Percentiles rank a stretch among this genome's conserved stretches.
These are phyloP conservation scores for Mycena rebaudengoi DNA, from an alignment of 768 basidiomycete genomes.

Conservation along the genomic window DNA sequence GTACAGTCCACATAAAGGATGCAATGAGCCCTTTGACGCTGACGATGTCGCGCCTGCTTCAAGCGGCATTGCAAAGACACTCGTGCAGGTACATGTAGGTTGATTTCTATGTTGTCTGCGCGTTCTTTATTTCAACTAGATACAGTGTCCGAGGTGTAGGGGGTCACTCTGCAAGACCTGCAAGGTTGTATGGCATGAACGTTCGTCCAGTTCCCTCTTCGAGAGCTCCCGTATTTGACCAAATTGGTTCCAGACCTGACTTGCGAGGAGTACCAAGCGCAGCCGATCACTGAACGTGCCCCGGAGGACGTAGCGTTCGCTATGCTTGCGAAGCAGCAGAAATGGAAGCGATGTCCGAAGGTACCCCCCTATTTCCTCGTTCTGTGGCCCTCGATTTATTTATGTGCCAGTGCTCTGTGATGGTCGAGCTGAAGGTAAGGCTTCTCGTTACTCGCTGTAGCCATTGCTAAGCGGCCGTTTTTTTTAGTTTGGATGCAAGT, in stretches of 20 bases:
- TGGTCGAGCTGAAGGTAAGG: background rate
- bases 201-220: background rate
- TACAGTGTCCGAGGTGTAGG: conserved; percentile 28
- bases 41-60: conserved; percentile 19
- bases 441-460: background rate
- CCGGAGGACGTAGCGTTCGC: background rate
- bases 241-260: conserved; percentile 9
- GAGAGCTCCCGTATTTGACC: background rate
- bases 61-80: background rate
- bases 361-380: background rate
- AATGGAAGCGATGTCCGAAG: background rate
- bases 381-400: background rate
- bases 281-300: background rate
- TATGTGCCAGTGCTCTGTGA: background rate
- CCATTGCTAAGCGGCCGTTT: background rate
- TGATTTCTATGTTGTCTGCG: background rate
- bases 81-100: conserved; percentile 6
- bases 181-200: conserved; percentile 26
- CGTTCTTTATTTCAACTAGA: background rate
- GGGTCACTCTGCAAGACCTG: conserved; percentile 22
- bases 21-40: conserved; percentile 20
- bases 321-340: no score
- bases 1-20: conserved; percentile 26
- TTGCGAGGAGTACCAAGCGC: conserved; percentile 25
- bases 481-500: background rate